Base-by-base conservation (phyloP, 495 filamentous ascomycete genomes). In the Tuber calosporum region DNA sequence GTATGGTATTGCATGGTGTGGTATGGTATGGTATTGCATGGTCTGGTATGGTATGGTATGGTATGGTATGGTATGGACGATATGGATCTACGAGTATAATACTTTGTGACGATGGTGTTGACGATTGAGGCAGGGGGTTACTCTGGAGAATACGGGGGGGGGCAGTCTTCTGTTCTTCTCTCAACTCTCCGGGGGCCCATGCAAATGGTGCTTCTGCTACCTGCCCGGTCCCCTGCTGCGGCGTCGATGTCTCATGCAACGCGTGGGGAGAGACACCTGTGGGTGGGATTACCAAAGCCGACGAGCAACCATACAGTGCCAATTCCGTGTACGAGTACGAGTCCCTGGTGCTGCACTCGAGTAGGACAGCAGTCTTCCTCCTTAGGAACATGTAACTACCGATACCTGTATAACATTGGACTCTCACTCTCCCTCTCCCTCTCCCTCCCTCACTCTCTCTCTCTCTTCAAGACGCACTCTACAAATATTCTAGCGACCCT, bases 61-160 rank as follows among this genome's bases (percentile, higher is more conserved):
- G 62, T 62, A 69, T 68, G 70, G 70, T 68, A 38, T 53, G 70
- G 74, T 70, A 34, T 67, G 67, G 53, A 67, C 17, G 72, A 72
- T 74, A 71, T 77, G 75, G 75, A 77, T 77, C 75, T 77, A n/a
- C n/a, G n/a, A n/a, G n/a, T n/a, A n/a, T n/a, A n/a, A n/a, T n/a
- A 39, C 73, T 76, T 70, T 38, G 76, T 78, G 76, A 78, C 74
- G 76, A 78, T 30, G 53, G n/a, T 62, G 30, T 11, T 62, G 53
- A 78, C 70, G 74, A 77, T 73, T 34, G 62, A 78, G 76, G 67
- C 74, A 77, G 76, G 75, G 76, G 72, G 74, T 78, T 77, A 77
- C 76, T 78, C 74, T 71, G 74, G 73, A 71, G 53, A n/a, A 62
- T 30, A 40, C 39, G 8, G 8, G n/a, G n/a, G n/a, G n/a, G n/a